Base-by-base conservation (phyloP, 164 flowering plant genomes). In the Umbilicus rupestris region DNA sequence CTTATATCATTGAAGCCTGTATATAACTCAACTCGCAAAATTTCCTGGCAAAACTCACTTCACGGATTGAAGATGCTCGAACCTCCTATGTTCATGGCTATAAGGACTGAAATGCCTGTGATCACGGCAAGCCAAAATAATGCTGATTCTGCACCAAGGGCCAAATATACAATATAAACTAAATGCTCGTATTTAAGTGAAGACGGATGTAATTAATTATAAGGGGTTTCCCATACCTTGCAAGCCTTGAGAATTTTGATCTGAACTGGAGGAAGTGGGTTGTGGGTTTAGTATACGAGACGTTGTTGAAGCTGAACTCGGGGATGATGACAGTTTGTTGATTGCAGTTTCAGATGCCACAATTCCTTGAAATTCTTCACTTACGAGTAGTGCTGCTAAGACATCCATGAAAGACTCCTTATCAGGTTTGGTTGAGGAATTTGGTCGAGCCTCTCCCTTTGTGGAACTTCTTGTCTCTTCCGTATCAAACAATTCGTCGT, bases 351-450 rank as follows among this genome's bases (percentile, higher is more conserved):
- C 97, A 63, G 96, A 87, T 65, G 91, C 73, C 50, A 89, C 92
- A 60, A 94, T 94, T 45, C 99, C 96, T 75, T 78, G 92, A 76
- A 94, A 94, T 77, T 94, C 98, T 78, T 94, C 98, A 64, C 98
- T 94, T 55, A 90, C 90, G 41, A 94, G 75, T 70, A 90, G 76
- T 39, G 94, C 97, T 58, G 98, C 87, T 66, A 94, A 77, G 69
- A 89, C 90, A 79, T 87, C 82, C 92, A 93, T 90, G 66, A 93
- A 87, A 57, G 98, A 84, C 69, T 90, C 97, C 70, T 75, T 79
- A 46, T 82, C 88, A 46, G 75, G 73, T 73, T 65, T 84, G 62
- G 39, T 73, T 7, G 73, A 57, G 28, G 69, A 59, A n/a, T 57
- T 72, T 24, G 22, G 71, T 68, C 60, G 68, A 49, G 12, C 42